Evolutionary conservation across 495 filamentous ascomycete genomes (phyloP).

Genomic region (Lindgomyces ingoldianus): DNA sequence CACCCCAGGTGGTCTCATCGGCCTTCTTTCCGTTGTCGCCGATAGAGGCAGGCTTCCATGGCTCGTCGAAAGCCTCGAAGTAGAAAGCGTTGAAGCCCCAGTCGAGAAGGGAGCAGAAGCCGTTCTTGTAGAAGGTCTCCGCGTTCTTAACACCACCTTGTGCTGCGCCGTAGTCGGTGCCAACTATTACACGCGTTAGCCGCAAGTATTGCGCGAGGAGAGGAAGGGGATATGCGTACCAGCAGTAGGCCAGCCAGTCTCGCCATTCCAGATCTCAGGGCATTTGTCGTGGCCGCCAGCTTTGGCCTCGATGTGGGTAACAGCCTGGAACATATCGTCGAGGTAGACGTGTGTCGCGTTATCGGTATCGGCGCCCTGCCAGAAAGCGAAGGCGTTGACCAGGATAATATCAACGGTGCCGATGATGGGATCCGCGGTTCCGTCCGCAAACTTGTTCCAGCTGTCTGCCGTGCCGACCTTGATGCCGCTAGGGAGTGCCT

Average conservation of each 20-base stretch:
- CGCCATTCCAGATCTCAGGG: constrained; percentile 70
- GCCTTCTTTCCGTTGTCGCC: constrained; percentile 67
- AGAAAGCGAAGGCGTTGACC: constrained; percentile 82
- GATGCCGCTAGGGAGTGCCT: constrained; percentile 51
- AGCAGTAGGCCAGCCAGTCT: constrained; percentile 69
- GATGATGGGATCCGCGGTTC: constrained; percentile 69
- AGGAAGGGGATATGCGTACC: constrained; percentile 42
- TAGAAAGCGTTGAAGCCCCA: constrained; percentile 79
- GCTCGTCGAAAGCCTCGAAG: constrained; percentile 82
- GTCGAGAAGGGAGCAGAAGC: constrained; percentile 69
- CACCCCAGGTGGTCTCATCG: constrained; percentile 79
- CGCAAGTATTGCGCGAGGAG: background rate
- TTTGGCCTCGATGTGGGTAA: constrained; percentile 65
- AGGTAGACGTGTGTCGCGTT: constrained; percentile 71
- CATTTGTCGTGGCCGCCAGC: constrained; percentile 52
- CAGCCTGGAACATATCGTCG: constrained; percentile 71
- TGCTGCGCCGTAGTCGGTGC: constrained; percentile 65
- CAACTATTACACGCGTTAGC: constrained; percentile 45
- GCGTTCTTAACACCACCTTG: constrained; percentile 64
- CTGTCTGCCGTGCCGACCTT: constrained; percentile 76
- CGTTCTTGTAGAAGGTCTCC: constrained; percentile 62
- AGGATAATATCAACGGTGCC: constrained; percentile 66
- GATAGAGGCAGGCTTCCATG: constrained; percentile 71
- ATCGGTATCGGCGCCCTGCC: constrained; percentile 66
- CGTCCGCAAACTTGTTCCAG: constrained; percentile 80